A percentile compares a stretch with the other conserved stretches of the same genome.
Conservation (phyloP, 768 basidiomycete species). For the Boletus barrowsii region DNA sequence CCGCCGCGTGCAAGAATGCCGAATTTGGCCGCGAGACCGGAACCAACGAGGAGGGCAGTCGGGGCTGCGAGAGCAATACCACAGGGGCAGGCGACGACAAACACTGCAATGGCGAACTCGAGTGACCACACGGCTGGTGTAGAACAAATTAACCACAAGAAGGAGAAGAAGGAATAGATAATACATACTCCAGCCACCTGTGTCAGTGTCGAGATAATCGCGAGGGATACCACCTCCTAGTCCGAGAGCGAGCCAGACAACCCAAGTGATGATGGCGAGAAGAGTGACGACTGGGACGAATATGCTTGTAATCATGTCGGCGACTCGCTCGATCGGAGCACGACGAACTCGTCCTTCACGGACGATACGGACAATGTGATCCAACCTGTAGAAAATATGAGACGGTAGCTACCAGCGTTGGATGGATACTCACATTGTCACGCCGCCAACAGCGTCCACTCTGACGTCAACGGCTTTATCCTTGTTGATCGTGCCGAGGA, state of each 20-base stretch:
- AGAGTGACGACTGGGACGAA: constrained; percentile 80
- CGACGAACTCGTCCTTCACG: constrained; percentile 69
- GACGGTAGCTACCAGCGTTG: not conserved
- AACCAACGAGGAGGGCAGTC: constrained; percentile 80
- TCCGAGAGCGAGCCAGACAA: constrained; percentile 69
- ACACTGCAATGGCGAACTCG: constrained; percentile 78
- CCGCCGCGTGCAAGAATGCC: constrained; percentile 84
- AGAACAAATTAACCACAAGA: not conserved
- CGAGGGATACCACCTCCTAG: constrained; percentile 52
- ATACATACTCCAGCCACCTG: constrained; percentile 62
- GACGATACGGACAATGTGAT: constrained; percentile 73
- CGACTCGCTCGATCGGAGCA: constrained; percentile 79
- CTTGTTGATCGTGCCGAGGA: constrained; percentile 76
- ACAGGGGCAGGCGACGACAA: constrained; percentile 85
- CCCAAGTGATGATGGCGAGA: constrained; percentile 69
- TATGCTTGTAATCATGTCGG: constrained; percentile 68
- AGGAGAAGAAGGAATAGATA: not conserved
- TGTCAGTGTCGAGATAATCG: constrained; percentile 50
- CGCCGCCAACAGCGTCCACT: constrained; percentile 60
- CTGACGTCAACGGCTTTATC: constrained; percentile 54
- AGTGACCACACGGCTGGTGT: constrained; percentile 65
- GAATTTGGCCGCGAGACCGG: constrained; percentile 71
- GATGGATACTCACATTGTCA: constrained; percentile 55
- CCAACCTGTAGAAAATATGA: constrained; percentile 46
- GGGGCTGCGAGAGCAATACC: constrained; percentile 86